Percentiles rank a stretch among this genome's conserved stretches.
These are phyloP conservation scores for Arthrobotrys megalospora DNA, from an alignment of 2,329 filamentous ascomycete species.

Conservation along the genomic window DNA sequence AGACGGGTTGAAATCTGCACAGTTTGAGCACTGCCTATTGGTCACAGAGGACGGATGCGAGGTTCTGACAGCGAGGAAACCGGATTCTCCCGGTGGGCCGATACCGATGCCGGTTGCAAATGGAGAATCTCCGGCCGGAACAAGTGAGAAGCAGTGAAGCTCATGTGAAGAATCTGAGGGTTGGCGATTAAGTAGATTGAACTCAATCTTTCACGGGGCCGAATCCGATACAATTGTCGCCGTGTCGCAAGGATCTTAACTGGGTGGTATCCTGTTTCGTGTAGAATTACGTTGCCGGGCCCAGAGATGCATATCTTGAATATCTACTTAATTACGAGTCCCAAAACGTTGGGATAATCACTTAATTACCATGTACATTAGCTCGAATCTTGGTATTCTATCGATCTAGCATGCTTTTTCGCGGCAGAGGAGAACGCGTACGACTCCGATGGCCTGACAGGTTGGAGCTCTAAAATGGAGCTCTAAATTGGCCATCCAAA, in stretches of 20 bases:
- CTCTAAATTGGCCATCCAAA: background rate
- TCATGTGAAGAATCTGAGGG: background rate
- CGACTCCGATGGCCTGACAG: background rate
- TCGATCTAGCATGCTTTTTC: background rate
- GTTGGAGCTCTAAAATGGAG: background rate
- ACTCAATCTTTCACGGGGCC: background rate
- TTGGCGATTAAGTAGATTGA: slow-evolving; percentile 7
- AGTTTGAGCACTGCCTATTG: slow-evolving; percentile 90
- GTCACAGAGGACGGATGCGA: slow-evolving; percentile 88
- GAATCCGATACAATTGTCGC: background rate
- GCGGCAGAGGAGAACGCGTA: slow-evolving; percentile 7
- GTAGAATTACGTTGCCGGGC: background rate
- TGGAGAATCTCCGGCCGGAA: slow-evolving; percentile 54
- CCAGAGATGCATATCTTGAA: background rate
- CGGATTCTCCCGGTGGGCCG: slow-evolving; percentile 82
- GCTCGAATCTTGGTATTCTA: background rate
- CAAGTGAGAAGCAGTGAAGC: slow-evolving; percentile 40
- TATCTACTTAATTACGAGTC: background rate
- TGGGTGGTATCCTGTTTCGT: background rate
- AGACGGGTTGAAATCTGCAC: slow-evolving; percentile 90
- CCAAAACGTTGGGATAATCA: background rate
- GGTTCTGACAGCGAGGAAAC: slow-evolving; percentile 80
- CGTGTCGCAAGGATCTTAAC: background rate
- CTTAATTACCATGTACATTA: background rate
- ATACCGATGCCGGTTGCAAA: slow-evolving; percentile 72